phyloP scores from a whole-genome alignment of 2,329 filamentous ascomycete genomes.

The Curvularia sp. region DNA sequence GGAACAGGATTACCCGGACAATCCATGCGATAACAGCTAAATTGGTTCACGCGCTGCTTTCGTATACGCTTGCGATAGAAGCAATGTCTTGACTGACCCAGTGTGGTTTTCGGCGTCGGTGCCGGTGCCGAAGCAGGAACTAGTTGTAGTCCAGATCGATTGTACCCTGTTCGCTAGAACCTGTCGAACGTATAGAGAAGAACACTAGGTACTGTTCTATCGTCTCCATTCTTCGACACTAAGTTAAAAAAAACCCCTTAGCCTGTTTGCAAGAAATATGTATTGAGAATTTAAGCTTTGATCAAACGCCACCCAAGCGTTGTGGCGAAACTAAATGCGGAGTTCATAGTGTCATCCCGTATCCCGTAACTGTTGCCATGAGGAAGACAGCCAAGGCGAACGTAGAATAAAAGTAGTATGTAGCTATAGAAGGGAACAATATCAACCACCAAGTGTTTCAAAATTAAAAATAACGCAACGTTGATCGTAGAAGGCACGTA shows the following conservation, averaged over 20 bases:
- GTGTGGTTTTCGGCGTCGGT: neutral
- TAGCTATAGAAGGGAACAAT: too few relatives aligned
- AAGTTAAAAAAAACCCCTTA: neutral
- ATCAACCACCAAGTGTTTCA: too few relatives aligned
- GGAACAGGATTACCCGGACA: neutral
- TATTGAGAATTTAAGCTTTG: neutral
- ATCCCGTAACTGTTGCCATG: neutral
- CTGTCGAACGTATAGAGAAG: neutral
- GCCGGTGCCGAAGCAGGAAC: neutral
- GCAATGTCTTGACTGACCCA: neutral
- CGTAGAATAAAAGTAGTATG: neutral
- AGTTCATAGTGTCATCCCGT: neutral
- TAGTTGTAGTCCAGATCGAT: neutral
- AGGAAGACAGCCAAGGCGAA: neutral
- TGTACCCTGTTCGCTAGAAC: neutral
- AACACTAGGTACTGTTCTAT: neutral
- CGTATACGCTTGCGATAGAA: neutral
- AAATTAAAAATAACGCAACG: neutral
- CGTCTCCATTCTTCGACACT: neutral
- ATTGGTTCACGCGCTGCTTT: neutral
- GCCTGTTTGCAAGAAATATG: neutral
- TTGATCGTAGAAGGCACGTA: neutral
- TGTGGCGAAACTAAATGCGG: neutral
- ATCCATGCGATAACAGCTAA: neutral
- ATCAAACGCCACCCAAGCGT: neutral